Evolutionary conservation across 805 yeast species (phyloP).

Genomic region (Starmerella powellii): DNA sequence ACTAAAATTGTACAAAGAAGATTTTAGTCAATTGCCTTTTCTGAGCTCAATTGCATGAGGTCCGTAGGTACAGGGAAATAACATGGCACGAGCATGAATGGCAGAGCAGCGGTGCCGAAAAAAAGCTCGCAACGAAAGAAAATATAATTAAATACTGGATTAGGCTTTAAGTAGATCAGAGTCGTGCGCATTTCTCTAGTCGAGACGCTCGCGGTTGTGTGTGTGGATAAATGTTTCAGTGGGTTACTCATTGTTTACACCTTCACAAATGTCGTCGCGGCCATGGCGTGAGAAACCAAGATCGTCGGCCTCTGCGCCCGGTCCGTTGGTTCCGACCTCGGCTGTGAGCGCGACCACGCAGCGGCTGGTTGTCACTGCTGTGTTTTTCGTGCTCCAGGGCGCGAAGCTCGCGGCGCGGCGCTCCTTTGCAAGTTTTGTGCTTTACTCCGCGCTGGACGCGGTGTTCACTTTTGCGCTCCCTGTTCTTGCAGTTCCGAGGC

Average conservation of each 20-base stretch:
- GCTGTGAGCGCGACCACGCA: slow-evolving; percentile 57
- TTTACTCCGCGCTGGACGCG: slow-evolving; percentile 59
- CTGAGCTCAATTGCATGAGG: too few relatives aligned
- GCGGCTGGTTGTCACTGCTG: slow-evolving; percentile 49
- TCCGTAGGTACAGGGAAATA: too few relatives aligned
- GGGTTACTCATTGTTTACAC: neutral
- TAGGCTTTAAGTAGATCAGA: too few relatives aligned
- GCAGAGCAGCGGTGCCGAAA: too few relatives aligned
- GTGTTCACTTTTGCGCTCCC: slow-evolving; percentile 60
- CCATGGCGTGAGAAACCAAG: slow-evolving; percentile 11
- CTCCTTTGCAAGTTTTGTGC: slow-evolving; percentile 37
- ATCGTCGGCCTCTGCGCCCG: neutral
- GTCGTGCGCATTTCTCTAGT: too few relatives aligned
- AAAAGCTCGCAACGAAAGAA: too few relatives aligned
- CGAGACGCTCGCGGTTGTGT: too few relatives aligned
- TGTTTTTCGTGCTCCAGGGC: slow-evolving; percentile 68
- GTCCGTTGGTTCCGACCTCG: slow-evolving; percentile 45
- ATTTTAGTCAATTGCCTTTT: too few relatives aligned
- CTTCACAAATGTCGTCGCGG: slow-evolving; percentile 8
- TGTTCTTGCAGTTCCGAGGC: slow-evolving; percentile 59
- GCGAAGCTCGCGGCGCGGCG: slow-evolving; percentile 67
- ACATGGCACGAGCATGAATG: too few relatives aligned
- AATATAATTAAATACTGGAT: too few relatives aligned
- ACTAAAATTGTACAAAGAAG: too few relatives aligned
- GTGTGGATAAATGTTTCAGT: too few relatives aligned